phyloP scores from a whole-genome alignment of 2,329 filamentous ascomycete genomes.

The Aspergillus sp. region DNA sequence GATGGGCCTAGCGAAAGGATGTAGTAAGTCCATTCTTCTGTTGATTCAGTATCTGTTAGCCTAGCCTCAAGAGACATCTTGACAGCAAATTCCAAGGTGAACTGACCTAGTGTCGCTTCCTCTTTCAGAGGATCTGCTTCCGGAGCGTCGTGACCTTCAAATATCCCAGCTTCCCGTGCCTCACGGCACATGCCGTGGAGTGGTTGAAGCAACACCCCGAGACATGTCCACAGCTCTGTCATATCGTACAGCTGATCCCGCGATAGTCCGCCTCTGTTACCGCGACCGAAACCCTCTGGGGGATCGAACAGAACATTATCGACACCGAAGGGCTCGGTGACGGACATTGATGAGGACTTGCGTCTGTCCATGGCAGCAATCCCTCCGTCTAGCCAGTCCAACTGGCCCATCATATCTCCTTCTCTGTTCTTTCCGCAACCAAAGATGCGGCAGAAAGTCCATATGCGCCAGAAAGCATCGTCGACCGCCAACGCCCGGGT shows the following conservation, averaged over 20 bases:
- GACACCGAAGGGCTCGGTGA: conserved; percentile 51
- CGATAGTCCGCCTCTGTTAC: conserved; percentile 56
- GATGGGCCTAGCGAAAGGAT: conserved; percentile 60
- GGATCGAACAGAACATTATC: conserved; percentile 56
- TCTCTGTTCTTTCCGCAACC: conserved; percentile 59
- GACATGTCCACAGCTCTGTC: conserved; percentile 64
- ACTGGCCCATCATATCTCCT: conserved; percentile 59
- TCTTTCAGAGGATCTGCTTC: conserved; percentile 43
- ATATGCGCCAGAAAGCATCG: conserved; percentile 64
- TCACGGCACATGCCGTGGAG: conserved; percentile 56
- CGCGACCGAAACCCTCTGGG: conserved; percentile 57
- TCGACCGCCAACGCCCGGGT: conserved; percentile 54
- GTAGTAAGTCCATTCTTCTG: conserved; percentile 63
- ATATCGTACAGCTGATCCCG: conserved; percentile 62
- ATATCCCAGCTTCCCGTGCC: conserved; percentile 57
- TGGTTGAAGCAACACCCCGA: conserved; percentile 56
- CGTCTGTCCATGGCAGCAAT: conserved; percentile 48
- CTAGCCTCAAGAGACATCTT: conserved; percentile 1
- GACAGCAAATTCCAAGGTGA: background rate
- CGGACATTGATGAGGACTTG: conserved; percentile 41
- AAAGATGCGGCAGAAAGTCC: conserved; percentile 66
- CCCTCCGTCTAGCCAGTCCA: conserved; percentile 64
- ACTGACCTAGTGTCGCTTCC: conserved; percentile 53
- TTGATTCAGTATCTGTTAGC: conserved; percentile 14
- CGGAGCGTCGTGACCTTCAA: conserved; percentile 53